These are phyloP conservation scores for Lathyrus tuberosus DNA, from an alignment of 306 rosid species.

Conservation along the genomic window DNA sequence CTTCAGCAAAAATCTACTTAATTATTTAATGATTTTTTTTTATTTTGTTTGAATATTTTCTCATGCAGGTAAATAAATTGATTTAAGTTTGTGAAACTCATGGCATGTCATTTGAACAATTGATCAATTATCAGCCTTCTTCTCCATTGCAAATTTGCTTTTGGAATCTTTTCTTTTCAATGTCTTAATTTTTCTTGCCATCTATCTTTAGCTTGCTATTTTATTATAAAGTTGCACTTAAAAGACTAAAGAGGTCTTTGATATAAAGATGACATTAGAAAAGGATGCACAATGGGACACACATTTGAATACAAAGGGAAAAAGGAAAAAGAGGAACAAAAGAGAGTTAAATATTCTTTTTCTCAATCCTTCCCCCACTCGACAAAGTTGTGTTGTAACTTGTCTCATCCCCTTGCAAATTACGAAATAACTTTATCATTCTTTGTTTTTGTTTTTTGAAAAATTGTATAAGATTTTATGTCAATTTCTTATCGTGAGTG, in stretches of 20 bases:
- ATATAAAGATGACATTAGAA: constrained; percentile 40
- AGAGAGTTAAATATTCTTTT: constrained; percentile 45
- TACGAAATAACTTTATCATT: constrained; percentile 34
- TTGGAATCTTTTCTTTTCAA: constrained; percentile 39
- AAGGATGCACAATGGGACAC: constrained; percentile 43
- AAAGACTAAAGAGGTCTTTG: constrained; percentile 43
- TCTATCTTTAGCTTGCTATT: constrained; percentile 25
- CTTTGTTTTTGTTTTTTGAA: constrained; percentile 32
- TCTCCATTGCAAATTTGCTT: constrained; percentile 42
- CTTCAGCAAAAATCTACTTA: not conserved
- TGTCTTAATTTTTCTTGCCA: constrained; percentile 28
- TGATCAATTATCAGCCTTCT: constrained; percentile 34
- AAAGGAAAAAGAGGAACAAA: constrained; percentile 42
- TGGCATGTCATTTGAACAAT: constrained; percentile 37
- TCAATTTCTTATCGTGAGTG: constrained; percentile 4
- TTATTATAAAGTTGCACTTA: constrained; percentile 29
- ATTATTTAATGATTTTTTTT: constrained; percentile 6
- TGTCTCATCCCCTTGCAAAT: constrained; percentile 32
- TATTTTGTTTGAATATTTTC: constrained; percentile 14
- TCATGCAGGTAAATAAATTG: constrained; percentile 73
- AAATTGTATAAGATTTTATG: constrained; percentile 31
- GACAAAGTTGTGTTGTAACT: constrained; percentile 42
- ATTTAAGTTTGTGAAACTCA: constrained; percentile 23
- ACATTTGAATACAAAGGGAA: constrained; percentile 39
- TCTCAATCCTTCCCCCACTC: constrained; percentile 41